Percentiles rank a stretch among this genome's conserved stretches.
These are phyloP conservation scores for Ceratocystis alfenasii DNA, from an alignment of 2,329 filamentous ascomycete species.

Conservation along the genomic window DNA sequence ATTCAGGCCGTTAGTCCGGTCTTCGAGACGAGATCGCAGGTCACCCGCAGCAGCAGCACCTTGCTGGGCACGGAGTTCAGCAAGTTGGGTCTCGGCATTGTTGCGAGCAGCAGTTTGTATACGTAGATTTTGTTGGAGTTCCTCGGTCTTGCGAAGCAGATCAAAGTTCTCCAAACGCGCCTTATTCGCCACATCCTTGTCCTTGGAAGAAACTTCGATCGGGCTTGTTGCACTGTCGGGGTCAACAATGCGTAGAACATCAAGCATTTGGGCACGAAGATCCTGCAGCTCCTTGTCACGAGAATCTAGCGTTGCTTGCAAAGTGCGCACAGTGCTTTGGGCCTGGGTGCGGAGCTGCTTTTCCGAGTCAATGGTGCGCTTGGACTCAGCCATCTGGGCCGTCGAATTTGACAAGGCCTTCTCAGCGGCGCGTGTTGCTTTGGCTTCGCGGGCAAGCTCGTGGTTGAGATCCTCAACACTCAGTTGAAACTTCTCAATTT, in stretches of 20 bases:
- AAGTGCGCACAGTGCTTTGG: slow-evolving; percentile 69
- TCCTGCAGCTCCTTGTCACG: slow-evolving; percentile 71
- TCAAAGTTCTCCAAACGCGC: slow-evolving; percentile 65
- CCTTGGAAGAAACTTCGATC: slow-evolving; percentile 42
- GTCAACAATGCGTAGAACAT: slow-evolving; percentile 77
- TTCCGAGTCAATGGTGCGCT: slow-evolving; percentile 82
- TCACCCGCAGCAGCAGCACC: slow-evolving; percentile 28
- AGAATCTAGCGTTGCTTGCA: slow-evolving; percentile 67
- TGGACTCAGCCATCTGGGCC: slow-evolving; percentile 75
- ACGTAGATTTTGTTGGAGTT: slow-evolving; percentile 76
- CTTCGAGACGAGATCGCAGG: slow-evolving; percentile 58
- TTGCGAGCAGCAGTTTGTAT: slow-evolving; percentile 69
- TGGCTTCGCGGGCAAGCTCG: slow-evolving; percentile 79
- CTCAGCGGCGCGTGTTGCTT: slow-evolving; percentile 79
- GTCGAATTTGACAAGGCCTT: slow-evolving; percentile 70
- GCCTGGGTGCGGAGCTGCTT: slow-evolving; percentile 73
- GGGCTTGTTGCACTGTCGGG: slow-evolving; percentile 54
- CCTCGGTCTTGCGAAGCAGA: slow-evolving; percentile 73
- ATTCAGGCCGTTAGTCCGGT: slow-evolving; percentile 66
- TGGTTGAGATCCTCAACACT: slow-evolving; percentile 86
- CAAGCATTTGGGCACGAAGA: slow-evolving; percentile 65
- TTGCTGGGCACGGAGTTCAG: slow-evolving; percentile 52
- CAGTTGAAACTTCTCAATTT: slow-evolving; percentile 81
- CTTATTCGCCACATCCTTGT: slow-evolving; percentile 43
- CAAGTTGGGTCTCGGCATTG: slow-evolving; percentile 72